These are phyloP conservation scores for Hyaloperonospora arabidopsidis DNA, from an alignment of 352 stramenopile genomes.

Conservation along the genomic window DNA sequence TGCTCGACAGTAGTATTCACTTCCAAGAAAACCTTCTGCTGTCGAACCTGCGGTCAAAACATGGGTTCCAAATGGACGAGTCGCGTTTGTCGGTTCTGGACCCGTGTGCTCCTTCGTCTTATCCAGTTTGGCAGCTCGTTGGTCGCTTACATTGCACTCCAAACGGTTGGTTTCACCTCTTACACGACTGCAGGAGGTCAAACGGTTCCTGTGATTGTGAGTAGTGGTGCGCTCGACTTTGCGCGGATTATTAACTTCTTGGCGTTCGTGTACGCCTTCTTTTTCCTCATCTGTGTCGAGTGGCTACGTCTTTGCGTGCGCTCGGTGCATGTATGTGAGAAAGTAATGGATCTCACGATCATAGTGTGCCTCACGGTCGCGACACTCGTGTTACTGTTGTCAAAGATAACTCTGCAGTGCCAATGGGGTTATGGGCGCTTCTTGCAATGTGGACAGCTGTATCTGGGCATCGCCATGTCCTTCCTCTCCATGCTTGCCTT, in stretches of 20 bases:
- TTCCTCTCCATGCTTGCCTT: constrained; percentile 50
- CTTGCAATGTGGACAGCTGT: constrained; percentile 42
- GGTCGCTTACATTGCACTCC: constrained; percentile 46
- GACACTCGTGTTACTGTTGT: constrained; percentile 48
- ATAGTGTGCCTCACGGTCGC: constrained; percentile 35
- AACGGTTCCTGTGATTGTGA: constrained; percentile 39
- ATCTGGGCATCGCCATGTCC: constrained; percentile 41
- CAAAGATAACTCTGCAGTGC: constrained; percentile 50
- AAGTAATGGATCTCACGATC: constrained; percentile 39
- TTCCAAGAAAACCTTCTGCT: neutral
- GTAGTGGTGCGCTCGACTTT: constrained; percentile 40
- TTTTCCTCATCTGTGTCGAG: constrained; percentile 46
- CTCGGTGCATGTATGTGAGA: constrained; percentile 38
- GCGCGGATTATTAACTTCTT: constrained; percentile 58
- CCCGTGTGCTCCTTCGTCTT: constrained; percentile 44
- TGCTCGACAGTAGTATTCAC: no score
- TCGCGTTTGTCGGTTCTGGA: constrained; percentile 21
- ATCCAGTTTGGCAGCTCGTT: constrained; percentile 54
- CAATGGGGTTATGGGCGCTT: constrained; percentile 39
- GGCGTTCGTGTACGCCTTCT: constrained; percentile 53
- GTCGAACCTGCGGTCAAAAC: neutral
- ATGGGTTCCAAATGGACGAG: constrained; percentile 9
- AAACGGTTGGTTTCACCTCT: constrained; percentile 32
- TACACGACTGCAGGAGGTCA: constrained; percentile 23
- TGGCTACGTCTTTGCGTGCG: constrained; percentile 35